These are phyloP conservation scores for Candida ovalis DNA, from an alignment of 805 yeast genomes.

Conservation along the genomic window DNA sequence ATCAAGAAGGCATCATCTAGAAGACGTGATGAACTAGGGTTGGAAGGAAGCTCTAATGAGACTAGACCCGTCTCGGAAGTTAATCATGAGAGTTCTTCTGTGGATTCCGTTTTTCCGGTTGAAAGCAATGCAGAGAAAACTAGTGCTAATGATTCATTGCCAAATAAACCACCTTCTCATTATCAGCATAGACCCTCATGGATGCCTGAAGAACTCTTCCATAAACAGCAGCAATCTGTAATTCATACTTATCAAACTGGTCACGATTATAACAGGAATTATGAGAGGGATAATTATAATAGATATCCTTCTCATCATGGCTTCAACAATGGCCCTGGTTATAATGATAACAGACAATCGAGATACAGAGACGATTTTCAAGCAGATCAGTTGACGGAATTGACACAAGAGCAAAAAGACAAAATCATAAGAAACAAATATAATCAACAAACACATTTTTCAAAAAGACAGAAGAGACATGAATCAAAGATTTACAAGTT, in stretches of 20 bases:
- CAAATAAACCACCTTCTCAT: not conserved
- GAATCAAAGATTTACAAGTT: constrained; percentile 81
- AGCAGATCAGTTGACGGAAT: constrained; percentile 27
- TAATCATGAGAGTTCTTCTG: not conserved
- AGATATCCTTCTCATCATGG: not conserved
- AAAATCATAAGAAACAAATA: constrained; percentile 78
- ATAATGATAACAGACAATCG: not conserved
- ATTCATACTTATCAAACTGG: constrained; percentile 2
- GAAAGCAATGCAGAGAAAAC: not conserved
- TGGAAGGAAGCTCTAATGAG: constrained; percentile 1
- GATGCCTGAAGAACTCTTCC: constrained; percentile 30
- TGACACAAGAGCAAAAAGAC: constrained; percentile 42
- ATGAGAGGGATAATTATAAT: not conserved
- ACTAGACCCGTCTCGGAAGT: not conserved
- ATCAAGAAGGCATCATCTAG: constrained; percentile 16
- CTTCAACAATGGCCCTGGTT: not conserved
- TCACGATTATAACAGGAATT: not conserved
- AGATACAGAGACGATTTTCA: constrained; percentile 4
- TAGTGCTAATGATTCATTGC: not conserved
- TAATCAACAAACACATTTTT: constrained; percentile 73
- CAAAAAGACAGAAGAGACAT: constrained; percentile 59
- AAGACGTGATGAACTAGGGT: constrained; percentile 9
- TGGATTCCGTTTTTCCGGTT: not conserved
- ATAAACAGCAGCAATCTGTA: constrained; percentile 20
- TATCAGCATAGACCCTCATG: constrained; percentile 27